Evolutionary conservation across 352 stramenopile species (phyloP).

Genomic region (Blastocystis sp.): DNA sequence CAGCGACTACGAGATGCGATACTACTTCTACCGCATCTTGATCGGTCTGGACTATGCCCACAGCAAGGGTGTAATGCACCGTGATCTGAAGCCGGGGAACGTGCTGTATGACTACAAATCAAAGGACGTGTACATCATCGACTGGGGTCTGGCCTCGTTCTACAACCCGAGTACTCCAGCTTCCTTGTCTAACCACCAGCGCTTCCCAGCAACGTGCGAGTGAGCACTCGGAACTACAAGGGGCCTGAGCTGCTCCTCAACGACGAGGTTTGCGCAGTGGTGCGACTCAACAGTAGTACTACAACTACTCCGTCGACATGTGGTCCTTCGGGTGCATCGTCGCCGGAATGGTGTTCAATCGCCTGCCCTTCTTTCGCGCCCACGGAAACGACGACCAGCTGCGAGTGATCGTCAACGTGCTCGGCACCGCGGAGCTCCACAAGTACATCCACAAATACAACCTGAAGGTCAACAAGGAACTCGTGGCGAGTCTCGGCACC

Average conservation of each 20-base stretch:
- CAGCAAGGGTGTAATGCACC: conserved; percentile 97
- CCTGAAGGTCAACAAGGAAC: conserved; percentile 94
- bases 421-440: conserved; percentile 93
- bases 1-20: conserved; percentile 69
- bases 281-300: conserved; percentile 91
- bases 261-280: neutral
- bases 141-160: conserved; percentile 98
- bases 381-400: conserved; percentile 99
- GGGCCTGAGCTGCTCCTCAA: conserved; percentile 83
- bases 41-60: conserved; percentile 97
- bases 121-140: conserved; percentile 91
- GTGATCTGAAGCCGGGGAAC: conserved; percentile 99
- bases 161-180: conserved; percentile 78
- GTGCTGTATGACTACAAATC: conserved; percentile 98
- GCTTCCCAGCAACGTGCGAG: conserved; percentile 80
- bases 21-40: conserved; percentile 92
- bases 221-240: conserved; percentile 97
- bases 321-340: conserved; percentile 99
- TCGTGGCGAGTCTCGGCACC: conserved; percentile 89
- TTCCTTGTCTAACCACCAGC: neutral
- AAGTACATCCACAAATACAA: conserved; percentile 97
- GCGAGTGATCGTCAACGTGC: conserved; percentile 93
- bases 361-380: conserved; percentile 97
- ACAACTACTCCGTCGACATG: conserved; percentile 99
- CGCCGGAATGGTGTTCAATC: conserved; percentile 85